Evolutionary conservation across 2,329 filamentous ascomycete genomes (phyloP).

Genomic region (Exophiala viscosa): DNA sequence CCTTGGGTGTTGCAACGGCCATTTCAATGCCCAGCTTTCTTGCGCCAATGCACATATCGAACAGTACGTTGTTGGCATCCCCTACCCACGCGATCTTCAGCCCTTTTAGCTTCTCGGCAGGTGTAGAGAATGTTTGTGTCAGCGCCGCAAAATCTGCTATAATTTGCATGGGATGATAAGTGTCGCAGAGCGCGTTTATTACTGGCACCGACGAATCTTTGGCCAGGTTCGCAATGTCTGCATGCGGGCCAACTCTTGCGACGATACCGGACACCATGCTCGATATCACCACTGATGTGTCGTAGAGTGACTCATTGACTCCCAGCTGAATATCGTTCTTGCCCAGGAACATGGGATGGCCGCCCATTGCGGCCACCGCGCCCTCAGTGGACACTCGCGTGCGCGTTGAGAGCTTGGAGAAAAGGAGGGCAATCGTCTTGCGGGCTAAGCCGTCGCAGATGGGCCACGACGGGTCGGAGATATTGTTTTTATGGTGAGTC

Average conservation of each 20-base stretch:
- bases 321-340: slow-evolving; percentile 96
- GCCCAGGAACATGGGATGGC: slow-evolving; percentile 93
- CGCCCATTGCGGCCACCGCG: slow-evolving; percentile 81
- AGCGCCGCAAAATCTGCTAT: slow-evolving; percentile 94
- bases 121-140: slow-evolving; percentile 65
- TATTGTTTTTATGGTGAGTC: slow-evolving; percentile 66
- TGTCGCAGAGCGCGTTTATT: slow-evolving; percentile 83
- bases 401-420: slow-evolving; percentile 91
- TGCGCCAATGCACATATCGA: slow-evolving; percentile 83
- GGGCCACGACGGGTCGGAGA: slow-evolving; percentile 63
- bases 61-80: slow-evolving; percentile 95
- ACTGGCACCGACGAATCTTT: slow-evolving; percentile 73
- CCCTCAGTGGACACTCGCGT: slow-evolving; percentile 92
- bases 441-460: slow-evolving; percentile 62
- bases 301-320: slow-evolving; percentile 88
- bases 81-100: slow-evolving; percentile 94
- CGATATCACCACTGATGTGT: slow-evolving; percentile 89
- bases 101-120: slow-evolving; percentile 63
- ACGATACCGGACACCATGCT: slow-evolving; percentile 85
- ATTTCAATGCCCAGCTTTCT: slow-evolving; percentile 84
- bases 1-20: slow-evolving; percentile 77
- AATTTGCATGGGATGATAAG: slow-evolving; percentile 89
- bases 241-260: slow-evolving; percentile 71
- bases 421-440: slow-evolving; percentile 89
- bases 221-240: slow-evolving; percentile 68